phyloP scores from a whole-genome alignment of 2,329 filamentous ascomycete genomes.

The Cladosporium sp. region DNA sequence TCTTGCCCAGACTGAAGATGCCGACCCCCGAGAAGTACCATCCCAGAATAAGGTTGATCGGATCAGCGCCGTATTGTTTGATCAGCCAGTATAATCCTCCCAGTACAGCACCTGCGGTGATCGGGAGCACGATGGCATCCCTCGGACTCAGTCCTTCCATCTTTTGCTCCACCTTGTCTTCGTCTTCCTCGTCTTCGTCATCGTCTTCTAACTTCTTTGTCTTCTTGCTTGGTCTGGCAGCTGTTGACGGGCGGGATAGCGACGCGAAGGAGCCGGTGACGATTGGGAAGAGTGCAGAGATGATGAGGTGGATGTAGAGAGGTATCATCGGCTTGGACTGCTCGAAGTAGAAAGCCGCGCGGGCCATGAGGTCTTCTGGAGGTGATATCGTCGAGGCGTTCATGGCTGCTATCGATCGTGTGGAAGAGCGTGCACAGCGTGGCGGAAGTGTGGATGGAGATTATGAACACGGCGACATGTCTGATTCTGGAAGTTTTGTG shows the following conservation, averaged over 20 bases:
- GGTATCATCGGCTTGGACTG: conserved; percentile 19
- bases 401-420: not conserved
- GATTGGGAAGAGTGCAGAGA: conserved; percentile 77
- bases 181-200: conserved; percentile 56
- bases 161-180: conserved; percentile 55
- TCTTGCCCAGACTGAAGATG: conserved; percentile 70
- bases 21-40: conserved; percentile 81
- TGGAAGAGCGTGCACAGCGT: not conserved
- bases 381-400: conserved; percentile 3
- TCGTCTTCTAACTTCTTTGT: conserved; percentile 40
- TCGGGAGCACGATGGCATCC: conserved; percentile 81
- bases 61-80: conserved; percentile 78
- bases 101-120: conserved; percentile 72
- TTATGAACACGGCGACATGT: not conserved
- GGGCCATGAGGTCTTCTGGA: conserved; percentile 1
- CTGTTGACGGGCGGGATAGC: conserved; percentile 78
- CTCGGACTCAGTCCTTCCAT: conserved; percentile 70
- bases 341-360: conserved; percentile 6
- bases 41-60: conserved; percentile 80
- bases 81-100: conserved; percentile 82
- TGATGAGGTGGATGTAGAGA: conserved; percentile 61
- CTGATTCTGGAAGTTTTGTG: not conserved
- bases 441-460: not conserved
- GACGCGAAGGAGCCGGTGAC: conserved; percentile 84
- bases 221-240: conserved; percentile 58